Evolutionary conservation across 2,329 filamentous ascomycete species (phyloP), one percentile per base, ranked within the genome.

Genomic region (Aspergillus sergii): DNA sequence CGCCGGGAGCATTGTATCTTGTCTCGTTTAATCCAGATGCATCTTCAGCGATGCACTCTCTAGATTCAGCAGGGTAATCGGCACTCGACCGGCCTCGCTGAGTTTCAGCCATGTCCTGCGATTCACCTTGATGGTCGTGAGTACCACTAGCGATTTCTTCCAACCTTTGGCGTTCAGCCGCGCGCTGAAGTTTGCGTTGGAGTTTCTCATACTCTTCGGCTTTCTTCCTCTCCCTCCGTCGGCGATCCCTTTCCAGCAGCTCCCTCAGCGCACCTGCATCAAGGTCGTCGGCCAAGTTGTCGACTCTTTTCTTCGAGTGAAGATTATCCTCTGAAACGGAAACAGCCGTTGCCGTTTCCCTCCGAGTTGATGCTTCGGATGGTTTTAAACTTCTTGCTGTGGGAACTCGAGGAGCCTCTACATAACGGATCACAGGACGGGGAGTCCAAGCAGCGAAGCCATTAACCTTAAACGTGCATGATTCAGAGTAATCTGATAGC

Each of bases 171-270:
- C 86, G 82, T 67, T 88, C 85, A 56, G 83, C 83, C 63, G 75
- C 74, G 61, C 75, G 73, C 64, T 80, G 75, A 51, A 81, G 69
- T 65, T 75, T 81, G 61, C 82, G 81, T 64, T 86, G 82, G 43
- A 85, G 81, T 64, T 77, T 85, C 72, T 90, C 88, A 69, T 87
- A 88, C 71, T 94, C 91, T 58, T 88, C 89, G 66, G 87, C 84
- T 59, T 85, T 86, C 78, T 91, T 94, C 74, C 88, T 88, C 68
- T 97, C 92, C 67, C 86, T 88, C 62, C 95, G 86, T 71, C 94
- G 87, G 68, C 89, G 85, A 73, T 99, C 95, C 64, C 95, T 85
- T 71, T 99, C 95, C 86, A 99, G 90, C 34, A 98, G 83, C 74
- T 96, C 91, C 63, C 94, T 87, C 45, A 99, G 77, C 69, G 93